Percentiles rank a stretch among this genome's conserved stretches.
These are phyloP conservation scores for Haematococcus lacustris DNA, from an alignment of 139 green algal genomes.

Conservation along the genomic window DNA sequence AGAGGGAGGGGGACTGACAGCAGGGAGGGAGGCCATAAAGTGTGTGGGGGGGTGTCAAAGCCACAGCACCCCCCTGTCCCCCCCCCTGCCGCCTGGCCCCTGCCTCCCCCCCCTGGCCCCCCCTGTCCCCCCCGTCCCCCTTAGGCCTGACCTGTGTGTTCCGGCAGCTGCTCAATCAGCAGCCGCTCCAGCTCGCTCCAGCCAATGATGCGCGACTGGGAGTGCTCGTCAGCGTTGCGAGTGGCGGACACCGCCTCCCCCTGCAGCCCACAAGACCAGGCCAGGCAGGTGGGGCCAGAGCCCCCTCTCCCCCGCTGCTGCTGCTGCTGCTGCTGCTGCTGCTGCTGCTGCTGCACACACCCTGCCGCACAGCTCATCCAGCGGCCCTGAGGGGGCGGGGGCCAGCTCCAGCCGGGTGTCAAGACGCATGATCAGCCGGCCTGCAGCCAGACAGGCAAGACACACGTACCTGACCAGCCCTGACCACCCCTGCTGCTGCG, in stretches of 20 bases:
- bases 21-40: neutral
- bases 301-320: too few relatives aligned
- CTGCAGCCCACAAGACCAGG: too few relatives aligned
- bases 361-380: too few relatives aligned
- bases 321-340: too few relatives aligned
- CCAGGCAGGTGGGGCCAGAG: too few relatives aligned
- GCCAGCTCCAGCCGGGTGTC: slow-evolving; percentile 8
- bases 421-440: slow-evolving; percentile 7
- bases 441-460: neutral
- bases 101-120: neutral
- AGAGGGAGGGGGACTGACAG: neutral
- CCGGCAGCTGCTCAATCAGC: slow-evolving; percentile 1
- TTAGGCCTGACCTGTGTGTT: slow-evolving; percentile 1
- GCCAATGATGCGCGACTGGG: slow-evolving; percentile 18
- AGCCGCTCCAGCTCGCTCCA: slow-evolving; percentile 33
- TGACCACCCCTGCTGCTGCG: neutral
- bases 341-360: too few relatives aligned
- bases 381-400: neutral
- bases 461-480: too few relatives aligned
- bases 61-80: neutral
- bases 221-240: neutral
- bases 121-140: neutral
- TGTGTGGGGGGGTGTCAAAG: neutral
- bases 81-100: neutral
- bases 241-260: too few relatives aligned